These are phyloP conservation scores for Pseudocercospora fijiensis DNA, from an alignment of 2,329 filamentous ascomycete genomes.

Conservation along the genomic window DNA sequence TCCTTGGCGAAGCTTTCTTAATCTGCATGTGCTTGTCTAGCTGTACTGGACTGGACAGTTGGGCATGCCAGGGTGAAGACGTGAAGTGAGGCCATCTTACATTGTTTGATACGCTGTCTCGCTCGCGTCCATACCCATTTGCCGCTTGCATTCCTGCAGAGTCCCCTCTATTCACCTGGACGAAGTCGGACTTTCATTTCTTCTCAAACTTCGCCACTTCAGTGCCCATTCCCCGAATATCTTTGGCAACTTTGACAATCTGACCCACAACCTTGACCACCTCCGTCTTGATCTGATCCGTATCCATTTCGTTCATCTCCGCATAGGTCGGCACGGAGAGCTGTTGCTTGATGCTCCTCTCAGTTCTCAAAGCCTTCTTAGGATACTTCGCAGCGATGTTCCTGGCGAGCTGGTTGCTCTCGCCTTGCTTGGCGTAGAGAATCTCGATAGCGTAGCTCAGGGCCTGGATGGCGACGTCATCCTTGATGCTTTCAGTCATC, in stretches of 20 bases:
- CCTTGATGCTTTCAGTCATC: neutral
- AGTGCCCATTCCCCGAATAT: neutral
- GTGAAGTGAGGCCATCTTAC: no score
- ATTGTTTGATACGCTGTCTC: no score
- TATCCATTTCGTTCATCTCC: neutral
- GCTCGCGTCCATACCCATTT: no score
- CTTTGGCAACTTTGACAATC: neutral
- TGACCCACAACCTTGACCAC: neutral
- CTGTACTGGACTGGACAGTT: neutral
- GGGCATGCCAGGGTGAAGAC: no score
- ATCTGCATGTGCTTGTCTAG: neutral
- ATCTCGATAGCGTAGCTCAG: neutral
- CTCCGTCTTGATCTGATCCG: neutral
- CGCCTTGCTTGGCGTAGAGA: neutral
- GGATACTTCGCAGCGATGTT: neutral
- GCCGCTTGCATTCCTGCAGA: no score
- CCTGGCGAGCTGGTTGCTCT: neutral
- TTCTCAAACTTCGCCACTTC: neutral
- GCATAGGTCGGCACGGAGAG: neutral
- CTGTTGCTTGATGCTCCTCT: neutral
- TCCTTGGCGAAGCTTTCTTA: neutral
- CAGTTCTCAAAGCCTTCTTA: neutral
- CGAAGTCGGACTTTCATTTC: no score
- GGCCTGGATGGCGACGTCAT: neutral
- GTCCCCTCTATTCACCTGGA: no score